phyloP scores from a whole-genome alignment of 768 basidiomycete genomes.

The Ramaria sp. region DNA sequence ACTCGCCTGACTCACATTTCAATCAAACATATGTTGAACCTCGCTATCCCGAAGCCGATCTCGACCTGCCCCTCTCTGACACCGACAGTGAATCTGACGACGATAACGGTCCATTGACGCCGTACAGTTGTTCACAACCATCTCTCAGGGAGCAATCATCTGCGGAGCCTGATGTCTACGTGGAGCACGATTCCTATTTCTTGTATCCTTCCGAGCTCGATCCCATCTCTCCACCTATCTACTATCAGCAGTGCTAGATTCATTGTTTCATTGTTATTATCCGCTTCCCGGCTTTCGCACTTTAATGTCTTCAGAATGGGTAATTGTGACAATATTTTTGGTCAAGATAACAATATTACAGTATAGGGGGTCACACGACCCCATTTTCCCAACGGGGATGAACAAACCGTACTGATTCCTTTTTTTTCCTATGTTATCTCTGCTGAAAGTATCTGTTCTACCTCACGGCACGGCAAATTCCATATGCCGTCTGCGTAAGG shows the following conservation, averaged over 20 bases:
- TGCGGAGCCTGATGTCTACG: slow-evolving; percentile 46
- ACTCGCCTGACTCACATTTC: slow-evolving; percentile 51
- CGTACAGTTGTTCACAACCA: slow-evolving; percentile 3
- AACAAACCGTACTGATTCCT: not conserved
- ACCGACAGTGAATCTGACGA: slow-evolving; percentile 75
- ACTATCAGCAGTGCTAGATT: slow-evolving; percentile 7
- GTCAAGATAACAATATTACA: not conserved
- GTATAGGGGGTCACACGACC: too few relatives aligned
- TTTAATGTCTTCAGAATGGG: not conserved
- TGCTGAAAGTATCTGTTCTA: not conserved
- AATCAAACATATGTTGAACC: slow-evolving; percentile 45
- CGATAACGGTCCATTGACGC: slow-evolving; percentile 7
- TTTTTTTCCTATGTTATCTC: slow-evolving; percentile 1
- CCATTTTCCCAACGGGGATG: not conserved
- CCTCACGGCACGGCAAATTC: slow-evolving; percentile 11
- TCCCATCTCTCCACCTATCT: slow-evolving; percentile 55
- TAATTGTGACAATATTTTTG: not conserved
- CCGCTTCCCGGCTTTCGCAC: not conserved
- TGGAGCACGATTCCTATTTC: slow-evolving; percentile 46
- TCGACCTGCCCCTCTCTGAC: slow-evolving; percentile 63
- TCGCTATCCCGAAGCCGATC: slow-evolving; percentile 49
- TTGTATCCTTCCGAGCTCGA: slow-evolving; percentile 61
- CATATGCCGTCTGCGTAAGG: slow-evolving; percentile 20
- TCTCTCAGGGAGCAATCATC: slow-evolving; percentile 32
- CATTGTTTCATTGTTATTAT: not conserved